Base-by-base conservation (phyloP, 1,284 basidiomycete genomes). In the Cystobasidium pallidum region DNA sequence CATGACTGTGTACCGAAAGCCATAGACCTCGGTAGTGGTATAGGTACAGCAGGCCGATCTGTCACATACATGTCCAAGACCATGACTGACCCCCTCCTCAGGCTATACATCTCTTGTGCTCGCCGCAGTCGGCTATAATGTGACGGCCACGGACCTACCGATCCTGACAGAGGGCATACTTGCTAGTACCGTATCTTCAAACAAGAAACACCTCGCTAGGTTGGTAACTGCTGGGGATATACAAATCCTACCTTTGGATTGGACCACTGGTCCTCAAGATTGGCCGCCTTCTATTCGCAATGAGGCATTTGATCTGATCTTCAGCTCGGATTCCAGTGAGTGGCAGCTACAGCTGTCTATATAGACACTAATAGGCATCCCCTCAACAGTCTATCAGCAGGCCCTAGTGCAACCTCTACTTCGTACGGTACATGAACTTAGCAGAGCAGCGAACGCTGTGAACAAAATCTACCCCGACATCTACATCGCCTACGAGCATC, bases 1-100 rank as follows among this genome's bases (percentile, higher is more conserved):
- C 30, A 32, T 57, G 30, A 11, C 8, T 17, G 26, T 24, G 28
- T 77, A 62, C 74, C 75, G 73, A 76, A 64, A 70, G 88, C 86
- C 3, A 83, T 93, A 72, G 92, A 95, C 78, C 83, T 94, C 21
- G 92, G 92, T 67, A 88, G 88, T 76, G 92, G 92, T 34, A 87
- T 91, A 63, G 92, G 91, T 70, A 45, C 13, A 41, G 68, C 52
- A n/a, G n/a, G n/a, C 26, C 15, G 28, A 43, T 63, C 3, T 30
- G 15, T 41, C 7, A 7, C 15, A 8, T 15, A 41, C 39, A 45
- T 45, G 17, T 3, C 30, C 36, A 24, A 24, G 8, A 30, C 34
- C 30, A 10, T 11, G 19, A 3, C n/a, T 15, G 30, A 34, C 3
- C 2, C 30, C 15, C 26, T n/a, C 13, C 39, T 74, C 67, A 61